phyloP scores from a whole-genome alignment of 2,329 filamentous ascomycete species.

The Cyphellophora attinorum region DNA sequence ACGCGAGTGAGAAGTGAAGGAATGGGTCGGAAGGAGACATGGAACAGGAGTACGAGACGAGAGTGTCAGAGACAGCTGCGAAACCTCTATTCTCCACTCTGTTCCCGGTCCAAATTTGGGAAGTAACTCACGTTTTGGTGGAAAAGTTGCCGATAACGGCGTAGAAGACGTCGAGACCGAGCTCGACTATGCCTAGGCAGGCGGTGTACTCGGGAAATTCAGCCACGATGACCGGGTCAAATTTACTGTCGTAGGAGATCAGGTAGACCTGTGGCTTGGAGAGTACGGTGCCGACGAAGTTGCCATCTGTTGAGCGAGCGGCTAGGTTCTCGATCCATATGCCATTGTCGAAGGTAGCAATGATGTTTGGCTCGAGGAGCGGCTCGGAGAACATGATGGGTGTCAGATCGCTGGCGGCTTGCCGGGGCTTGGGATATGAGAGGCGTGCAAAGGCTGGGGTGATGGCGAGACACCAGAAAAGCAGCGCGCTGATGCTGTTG shows the following conservation, averaged over 20 bases:
- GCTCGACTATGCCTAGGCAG: slow-evolving; percentile 25
- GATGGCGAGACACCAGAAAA: not conserved
- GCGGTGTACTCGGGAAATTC: slow-evolving; percentile 20
- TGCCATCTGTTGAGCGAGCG: slow-evolving; percentile 22
- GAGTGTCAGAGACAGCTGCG: too few species aligned
- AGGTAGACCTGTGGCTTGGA: slow-evolving; percentile 18
- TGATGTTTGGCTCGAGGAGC: not conserved
- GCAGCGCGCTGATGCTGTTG: not conserved
- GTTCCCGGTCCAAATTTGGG: too few species aligned
- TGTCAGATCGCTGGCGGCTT: not conserved
- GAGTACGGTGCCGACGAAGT: slow-evolving; percentile 24
- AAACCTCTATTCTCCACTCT: too few species aligned
- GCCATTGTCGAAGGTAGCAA: slow-evolving; percentile 1
- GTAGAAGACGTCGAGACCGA: slow-evolving; percentile 12
- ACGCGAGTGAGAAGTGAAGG: too few species aligned
- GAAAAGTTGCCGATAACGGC: slow-evolving; percentile 9
- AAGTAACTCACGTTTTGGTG: too few species aligned
- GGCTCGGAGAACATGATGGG: not conserved
- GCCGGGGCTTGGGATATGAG: not conserved
- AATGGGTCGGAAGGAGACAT: too few species aligned
- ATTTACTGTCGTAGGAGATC: slow-evolving; percentile 22
- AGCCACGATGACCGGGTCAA: slow-evolving; percentile 12
- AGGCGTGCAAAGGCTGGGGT: not conserved
- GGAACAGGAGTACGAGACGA: slow-evolving; percentile 5
- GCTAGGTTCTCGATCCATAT: slow-evolving; percentile 25